A percentile compares a stretch with the other conserved stretches of the same genome.
These are phyloP conservation scores for Venturia effusa DNA, from an alignment of 2,329 filamentous ascomycete genomes.

Conservation along the genomic window DNA sequence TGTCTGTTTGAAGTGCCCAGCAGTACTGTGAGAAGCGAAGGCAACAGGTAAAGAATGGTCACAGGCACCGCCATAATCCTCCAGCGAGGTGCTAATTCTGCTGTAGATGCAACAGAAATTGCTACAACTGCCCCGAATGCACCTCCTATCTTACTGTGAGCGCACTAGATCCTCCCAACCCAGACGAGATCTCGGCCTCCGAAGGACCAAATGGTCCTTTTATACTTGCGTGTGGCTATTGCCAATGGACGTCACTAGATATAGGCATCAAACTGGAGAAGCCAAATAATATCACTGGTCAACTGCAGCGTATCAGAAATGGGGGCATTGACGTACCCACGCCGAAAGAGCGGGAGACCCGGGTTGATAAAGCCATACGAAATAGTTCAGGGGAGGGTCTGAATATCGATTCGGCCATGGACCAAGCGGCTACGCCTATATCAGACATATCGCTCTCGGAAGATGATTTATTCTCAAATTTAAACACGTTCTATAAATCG, in stretches of 20 bases:
- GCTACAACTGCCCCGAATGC: conserved; percentile 89
- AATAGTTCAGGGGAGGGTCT: conserved; percentile 2
- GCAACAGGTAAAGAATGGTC: conserved; percentile 59
- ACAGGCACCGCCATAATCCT: background rate
- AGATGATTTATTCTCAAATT: conserved; percentile 40
- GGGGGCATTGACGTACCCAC: conserved; percentile 29
- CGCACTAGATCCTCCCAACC: conserved; percentile 46
- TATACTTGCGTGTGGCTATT: conserved; percentile 78
- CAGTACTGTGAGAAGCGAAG: conserved; percentile 83
- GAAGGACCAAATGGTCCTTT: conserved; percentile 46
- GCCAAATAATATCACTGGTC: conserved; percentile 71
- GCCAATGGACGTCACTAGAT: conserved; percentile 84
- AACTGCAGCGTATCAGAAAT: conserved; percentile 62
- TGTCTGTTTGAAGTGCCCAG: conserved; percentile 95
- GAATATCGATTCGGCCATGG: background rate
- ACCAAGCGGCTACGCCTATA: background rate
- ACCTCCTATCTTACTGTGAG: conserved; percentile 68
- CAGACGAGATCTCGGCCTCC: conserved; percentile 4
- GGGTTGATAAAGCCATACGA: conserved; percentile 16
- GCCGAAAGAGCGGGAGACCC: conserved; percentile 28
- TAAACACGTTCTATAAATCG: conserved; percentile 71
- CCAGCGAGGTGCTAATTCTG: background rate
- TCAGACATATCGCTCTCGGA: background rate
- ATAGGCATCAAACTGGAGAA: conserved; percentile 86
- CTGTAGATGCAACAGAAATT: conserved; percentile 76